Conservation (phyloP, 2,329 filamentous ascomycete species). For the Raffaelea deltoideospora region DNA sequence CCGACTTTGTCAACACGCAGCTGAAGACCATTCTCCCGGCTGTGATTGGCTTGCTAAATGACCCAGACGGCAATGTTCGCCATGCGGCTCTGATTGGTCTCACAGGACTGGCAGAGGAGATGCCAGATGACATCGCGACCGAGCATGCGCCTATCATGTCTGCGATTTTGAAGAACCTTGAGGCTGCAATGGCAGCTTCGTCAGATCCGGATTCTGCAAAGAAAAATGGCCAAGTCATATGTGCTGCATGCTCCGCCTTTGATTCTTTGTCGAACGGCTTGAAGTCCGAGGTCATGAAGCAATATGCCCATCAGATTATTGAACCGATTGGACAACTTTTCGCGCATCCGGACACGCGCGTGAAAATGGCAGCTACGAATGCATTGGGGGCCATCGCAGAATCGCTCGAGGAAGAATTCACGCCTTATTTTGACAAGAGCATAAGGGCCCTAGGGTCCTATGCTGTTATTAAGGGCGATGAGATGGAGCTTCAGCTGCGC, state of each 20-base stretch:
- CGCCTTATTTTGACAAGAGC: constrained; percentile 80
- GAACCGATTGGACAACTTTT: constrained; percentile 74
- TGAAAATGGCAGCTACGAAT: constrained; percentile 79
- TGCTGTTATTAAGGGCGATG: constrained; percentile 71
- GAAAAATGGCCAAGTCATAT: constrained; percentile 72
- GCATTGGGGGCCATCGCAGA: constrained; percentile 84
- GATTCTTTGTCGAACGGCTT: constrained; percentile 82
- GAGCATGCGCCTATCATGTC: constrained; percentile 77
- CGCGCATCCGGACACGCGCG: constrained; percentile 68
- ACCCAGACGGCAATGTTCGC: constrained; percentile 70
- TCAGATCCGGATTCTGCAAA: constrained; percentile 50
- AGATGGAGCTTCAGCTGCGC: constrained; percentile 80
- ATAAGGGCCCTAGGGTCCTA: constrained; percentile 83
- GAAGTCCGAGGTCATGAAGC: constrained; percentile 63
- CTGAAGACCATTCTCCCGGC: constrained; percentile 73
- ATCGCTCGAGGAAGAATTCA: constrained; percentile 67
- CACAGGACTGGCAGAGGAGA: constrained; percentile 81
- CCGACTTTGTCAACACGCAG: constrained; percentile 93
- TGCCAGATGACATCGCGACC: constrained; percentile 75
- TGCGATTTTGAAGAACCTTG: constrained; percentile 75
- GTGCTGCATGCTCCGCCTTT: constrained; percentile 76
- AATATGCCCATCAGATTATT: constrained; percentile 71
- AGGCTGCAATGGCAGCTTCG: constrained; percentile 56
- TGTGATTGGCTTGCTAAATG: constrained; percentile 69
- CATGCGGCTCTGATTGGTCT: constrained; percentile 78